Conservation (phyloP, 2,329 filamentous ascomycete species). For the Cladobotryum protrusum region DNA sequence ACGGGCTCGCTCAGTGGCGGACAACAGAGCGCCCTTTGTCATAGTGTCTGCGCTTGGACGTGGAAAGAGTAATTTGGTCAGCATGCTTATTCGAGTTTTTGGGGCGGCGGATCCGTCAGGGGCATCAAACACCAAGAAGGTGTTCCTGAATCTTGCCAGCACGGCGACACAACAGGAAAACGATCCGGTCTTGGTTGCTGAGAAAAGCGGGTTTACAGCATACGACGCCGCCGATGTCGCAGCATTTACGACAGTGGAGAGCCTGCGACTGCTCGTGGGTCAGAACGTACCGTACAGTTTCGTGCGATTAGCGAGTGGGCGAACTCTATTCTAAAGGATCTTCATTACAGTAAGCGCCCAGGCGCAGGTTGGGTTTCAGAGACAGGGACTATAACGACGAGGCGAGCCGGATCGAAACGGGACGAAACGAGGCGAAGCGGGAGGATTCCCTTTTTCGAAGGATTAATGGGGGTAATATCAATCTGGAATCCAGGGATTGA, state of each 20-base stretch:
- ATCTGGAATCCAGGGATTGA: too few species aligned
- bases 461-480: background rate
- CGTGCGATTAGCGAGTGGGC: conserved; percentile 63
- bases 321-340: conserved; percentile 37
- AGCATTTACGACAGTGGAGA: conserved; percentile 81
- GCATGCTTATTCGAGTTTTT: conserved; percentile 70
- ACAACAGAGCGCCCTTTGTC: conserved; percentile 62
- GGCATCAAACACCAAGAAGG: conserved; percentile 48
- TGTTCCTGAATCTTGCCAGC: conserved; percentile 75
- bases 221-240: conserved; percentile 76
- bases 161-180: conserved; percentile 46
- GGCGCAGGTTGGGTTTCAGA: background rate
- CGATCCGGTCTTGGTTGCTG: conserved; percentile 64
- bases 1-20: conserved; percentile 42
- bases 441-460: background rate
- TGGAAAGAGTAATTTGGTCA: conserved; percentile 72
- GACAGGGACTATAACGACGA: background rate
- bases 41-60: conserved; percentile 73
- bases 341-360: background rate
- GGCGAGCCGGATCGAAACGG: background rate
- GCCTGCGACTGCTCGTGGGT: conserved; percentile 68
- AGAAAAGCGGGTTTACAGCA: conserved; percentile 69
- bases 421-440: background rate
- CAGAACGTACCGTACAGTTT: conserved; percentile 88
- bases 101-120: conserved; percentile 34